phyloP scores from a whole-genome alignment of 2,329 filamentous ascomycete genomes.

The Pyrenochaeta sp. region DNA sequence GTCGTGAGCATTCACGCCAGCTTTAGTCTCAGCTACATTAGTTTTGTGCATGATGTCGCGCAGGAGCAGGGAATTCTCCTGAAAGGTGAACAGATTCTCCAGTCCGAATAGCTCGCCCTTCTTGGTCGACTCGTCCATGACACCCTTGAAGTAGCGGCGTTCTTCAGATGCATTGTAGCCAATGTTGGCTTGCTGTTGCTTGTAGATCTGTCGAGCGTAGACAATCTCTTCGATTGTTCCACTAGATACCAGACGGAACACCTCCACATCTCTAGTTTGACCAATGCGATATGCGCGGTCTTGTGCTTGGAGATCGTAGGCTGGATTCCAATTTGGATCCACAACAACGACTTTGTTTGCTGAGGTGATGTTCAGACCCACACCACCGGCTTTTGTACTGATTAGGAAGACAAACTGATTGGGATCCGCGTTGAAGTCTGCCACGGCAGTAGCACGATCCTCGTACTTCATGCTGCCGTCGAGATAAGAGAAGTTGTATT shows the following conservation, averaged over 20 bases:
- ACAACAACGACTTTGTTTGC: conserved; percentile 98
- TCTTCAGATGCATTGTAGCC: conserved; percentile 93
- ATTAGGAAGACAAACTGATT: conserved; percentile 94
- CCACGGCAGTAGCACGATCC: conserved; percentile 81
- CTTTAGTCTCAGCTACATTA: conserved; percentile 91
- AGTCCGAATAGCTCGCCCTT: conserved; percentile 96
- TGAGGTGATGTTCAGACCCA: conserved; percentile 94
- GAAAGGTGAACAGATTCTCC: conserved; percentile 83
- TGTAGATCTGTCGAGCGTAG: conserved; percentile 97
- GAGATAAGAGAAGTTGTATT: conserved; percentile 89
- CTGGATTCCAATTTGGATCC: conserved; percentile 97
- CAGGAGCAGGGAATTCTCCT: conserved; percentile 79
- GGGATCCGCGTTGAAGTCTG: conserved; percentile 89
- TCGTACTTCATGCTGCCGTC: conserved; percentile 85
- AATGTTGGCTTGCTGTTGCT: conserved; percentile 98
- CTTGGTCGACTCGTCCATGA: conserved; percentile 81
- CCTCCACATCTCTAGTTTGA: conserved; percentile 90
- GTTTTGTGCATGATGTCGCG: conserved; percentile 99
- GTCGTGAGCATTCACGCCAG: conserved; percentile 80
- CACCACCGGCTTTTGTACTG: conserved; percentile 89
- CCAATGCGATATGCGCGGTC: conserved; percentile 96
- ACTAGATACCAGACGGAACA: conserved; percentile 87
- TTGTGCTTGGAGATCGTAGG: conserved; percentile 93
- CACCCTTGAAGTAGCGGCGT: conserved; percentile 92
- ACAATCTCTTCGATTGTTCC: conserved; percentile 98